Conservation (phyloP, 306 rosid genomes). For the Dalbergia cochinchinensis region DNA sequence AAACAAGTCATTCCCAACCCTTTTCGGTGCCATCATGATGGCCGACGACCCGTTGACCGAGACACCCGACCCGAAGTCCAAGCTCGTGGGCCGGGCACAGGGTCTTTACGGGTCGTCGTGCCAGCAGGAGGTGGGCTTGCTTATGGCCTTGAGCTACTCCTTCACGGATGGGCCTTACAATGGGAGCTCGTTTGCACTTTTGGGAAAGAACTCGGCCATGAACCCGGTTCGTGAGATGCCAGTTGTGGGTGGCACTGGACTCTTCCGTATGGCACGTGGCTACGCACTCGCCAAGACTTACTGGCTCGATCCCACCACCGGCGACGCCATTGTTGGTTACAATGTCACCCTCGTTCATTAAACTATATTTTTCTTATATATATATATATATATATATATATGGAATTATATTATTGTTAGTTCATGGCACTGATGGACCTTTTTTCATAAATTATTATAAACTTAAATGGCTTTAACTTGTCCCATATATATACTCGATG, state of each 20-base stretch:
- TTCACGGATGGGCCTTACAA: slow-evolving; percentile 66
- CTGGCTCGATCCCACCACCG: slow-evolving; percentile 54
- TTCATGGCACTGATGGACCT: background rate
- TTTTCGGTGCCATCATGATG: slow-evolving; percentile 68
- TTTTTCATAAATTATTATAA: background rate
- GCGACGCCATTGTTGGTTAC: slow-evolving; percentile 85
- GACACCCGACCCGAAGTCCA: slow-evolving; percentile 73
- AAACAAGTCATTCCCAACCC: slow-evolving; percentile 52
- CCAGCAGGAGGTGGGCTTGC: slow-evolving; percentile 65
- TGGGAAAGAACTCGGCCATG: slow-evolving; percentile 68
- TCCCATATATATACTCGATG: background rate
- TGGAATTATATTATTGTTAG: no score
- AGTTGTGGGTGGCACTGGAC: slow-evolving; percentile 79
- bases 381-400: background rate
- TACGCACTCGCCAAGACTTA: slow-evolving; percentile 70
- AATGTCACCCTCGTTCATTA: slow-evolving; percentile 77
- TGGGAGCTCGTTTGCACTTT: slow-evolving; percentile 70
- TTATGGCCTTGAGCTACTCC: slow-evolving; percentile 70
- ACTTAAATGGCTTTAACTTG: background rate
- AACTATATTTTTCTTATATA: background rate
- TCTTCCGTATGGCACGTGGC: slow-evolving; percentile 82
- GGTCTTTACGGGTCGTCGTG: slow-evolving; percentile 74
- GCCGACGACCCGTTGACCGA: slow-evolving; percentile 82
- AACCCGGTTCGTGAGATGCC: slow-evolving; percentile 74
- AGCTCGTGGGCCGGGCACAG: slow-evolving; percentile 79